Base-by-base conservation (phyloP, 495 filamentous ascomycete species). In the Xylaria bambusicola region DNA sequence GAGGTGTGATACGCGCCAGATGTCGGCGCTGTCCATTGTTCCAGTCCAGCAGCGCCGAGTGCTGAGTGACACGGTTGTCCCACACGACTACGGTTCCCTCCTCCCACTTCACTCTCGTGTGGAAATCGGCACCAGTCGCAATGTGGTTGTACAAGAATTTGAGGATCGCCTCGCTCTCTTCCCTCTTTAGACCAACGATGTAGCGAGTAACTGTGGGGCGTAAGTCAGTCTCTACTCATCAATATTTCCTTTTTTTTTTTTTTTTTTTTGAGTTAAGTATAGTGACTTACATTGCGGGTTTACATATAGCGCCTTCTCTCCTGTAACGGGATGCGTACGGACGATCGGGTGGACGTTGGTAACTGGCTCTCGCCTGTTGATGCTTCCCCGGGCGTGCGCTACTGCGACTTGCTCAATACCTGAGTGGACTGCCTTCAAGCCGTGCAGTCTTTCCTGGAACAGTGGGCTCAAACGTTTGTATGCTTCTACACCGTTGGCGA, bases 91-190 rank as follows among this genome's bases (percentile, higher is more conserved):
- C 92, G 2, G 90, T 94, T 36, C 84, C 82, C 10, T 85, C 82
- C 62, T 88, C 83, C 91, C 91, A 96, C 62, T 88, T 86, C 48
- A 97, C 85, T n/a, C 93, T 80, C 8, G 84, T 86, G 65, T 97
- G 93, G 80, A 94, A 93, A 75, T 96, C 92, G 64, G 88, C 85
- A 15, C 92, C 89, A 23, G 80, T 85, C 4, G 88, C 84, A 38
- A 95, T 86, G 68, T 96, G 92, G 70, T 93, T 86, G 76, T 90
- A 94, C 10, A 97, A 77, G 77, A 96, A 96, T 64, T 94, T 92
- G 61, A 94, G 77, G 17, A 93, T 74, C n/a, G 75, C 78, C 52
- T 94, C 87, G 38, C 86, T 88, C 65, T 93, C 91, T 63, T 91
- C 88, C 68, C 86, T 84, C 72, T 91, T 92, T 26, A 85, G 80